These are phyloP conservation scores for Sclerotinia spermophila DNA, from an alignment of 2,329 filamentous ascomycete species.

Conservation along the genomic window DNA sequence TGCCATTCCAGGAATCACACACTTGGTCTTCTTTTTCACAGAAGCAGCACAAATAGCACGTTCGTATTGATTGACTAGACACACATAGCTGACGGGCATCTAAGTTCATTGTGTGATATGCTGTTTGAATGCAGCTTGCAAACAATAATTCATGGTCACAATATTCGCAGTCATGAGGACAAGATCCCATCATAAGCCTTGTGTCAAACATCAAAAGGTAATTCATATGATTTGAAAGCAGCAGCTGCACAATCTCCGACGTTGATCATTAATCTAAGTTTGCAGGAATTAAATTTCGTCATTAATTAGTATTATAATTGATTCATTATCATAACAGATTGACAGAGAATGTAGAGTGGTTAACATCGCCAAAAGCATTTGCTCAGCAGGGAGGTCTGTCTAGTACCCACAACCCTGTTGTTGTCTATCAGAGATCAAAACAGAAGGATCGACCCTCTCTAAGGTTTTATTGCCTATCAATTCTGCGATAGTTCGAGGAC, in stretches of 20 bases:
- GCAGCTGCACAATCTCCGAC: no score
- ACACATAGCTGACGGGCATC: background rate
- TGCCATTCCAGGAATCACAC: background rate
- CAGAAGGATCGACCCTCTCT: slow-evolving; percentile 1
- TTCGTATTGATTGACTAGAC: background rate
- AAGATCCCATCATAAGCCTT: background rate
- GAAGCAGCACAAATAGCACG: background rate
- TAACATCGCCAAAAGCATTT: background rate
- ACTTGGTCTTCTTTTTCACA: background rate
- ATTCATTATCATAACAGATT: background rate
- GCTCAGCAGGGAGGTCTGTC: no score
- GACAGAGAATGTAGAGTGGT: background rate
- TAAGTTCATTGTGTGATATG: rapidly evolving
- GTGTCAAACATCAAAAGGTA: background rate
- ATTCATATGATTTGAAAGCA: background rate
- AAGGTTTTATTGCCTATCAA: background rate
- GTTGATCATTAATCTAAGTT: no score
- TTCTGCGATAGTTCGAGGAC: background rate
- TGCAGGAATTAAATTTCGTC: background rate
- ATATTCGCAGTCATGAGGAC: rapidly evolving
- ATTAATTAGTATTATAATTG: background rate
- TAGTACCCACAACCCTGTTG: slow-evolving; percentile 10
- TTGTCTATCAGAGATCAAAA: slow-evolving; percentile 6
- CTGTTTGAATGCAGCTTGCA: background rate
- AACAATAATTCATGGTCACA: background rate